phyloP scores from a whole-genome alignment of 305 asterid genomes.

The Solanum hybrid region DNA sequence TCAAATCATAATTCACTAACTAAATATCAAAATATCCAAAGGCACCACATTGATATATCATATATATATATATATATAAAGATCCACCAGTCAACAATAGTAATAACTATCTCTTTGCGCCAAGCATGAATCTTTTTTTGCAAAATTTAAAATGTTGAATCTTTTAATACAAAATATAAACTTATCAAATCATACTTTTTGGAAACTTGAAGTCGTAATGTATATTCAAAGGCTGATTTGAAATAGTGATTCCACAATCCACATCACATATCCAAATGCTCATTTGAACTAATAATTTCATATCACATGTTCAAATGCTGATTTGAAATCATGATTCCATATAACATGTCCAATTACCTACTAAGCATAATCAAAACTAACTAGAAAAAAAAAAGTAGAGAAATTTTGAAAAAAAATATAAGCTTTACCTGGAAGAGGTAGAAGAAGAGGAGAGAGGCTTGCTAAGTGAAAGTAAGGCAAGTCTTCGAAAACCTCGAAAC shows the following conservation, averaged over 20 bases:
- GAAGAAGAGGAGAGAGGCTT: not conserved
- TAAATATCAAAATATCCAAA: not conserved
- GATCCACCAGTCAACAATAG: not conserved
- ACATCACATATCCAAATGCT: not conserved
- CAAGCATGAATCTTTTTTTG: not conserved
- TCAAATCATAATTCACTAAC: not conserved
- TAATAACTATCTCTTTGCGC: not conserved
- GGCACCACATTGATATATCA: not conserved
- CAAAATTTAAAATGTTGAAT: not conserved
- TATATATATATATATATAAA: not conserved
- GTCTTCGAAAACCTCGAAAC: not conserved
- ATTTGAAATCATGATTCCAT: not conserved
- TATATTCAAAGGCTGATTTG: not conserved
- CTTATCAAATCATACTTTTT: not conserved
- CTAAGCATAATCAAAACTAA: not conserved
- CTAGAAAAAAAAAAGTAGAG: not conserved
- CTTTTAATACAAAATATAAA: not conserved
- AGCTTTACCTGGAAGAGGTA: not conserved
- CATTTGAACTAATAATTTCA: not conserved
- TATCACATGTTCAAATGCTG: not conserved
- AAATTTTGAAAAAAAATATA: not conserved
- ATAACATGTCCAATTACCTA: not conserved
- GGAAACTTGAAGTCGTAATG: not conserved
- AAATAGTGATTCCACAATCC: not conserved
- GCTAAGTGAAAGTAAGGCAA: not conserved